Percentiles rank a stretch among this genome's conserved stretches.
Evolutionary conservation across 108 stramenopile species (phyloP).

Genomic region (Phaeodactylum tricornutum): DNA sequence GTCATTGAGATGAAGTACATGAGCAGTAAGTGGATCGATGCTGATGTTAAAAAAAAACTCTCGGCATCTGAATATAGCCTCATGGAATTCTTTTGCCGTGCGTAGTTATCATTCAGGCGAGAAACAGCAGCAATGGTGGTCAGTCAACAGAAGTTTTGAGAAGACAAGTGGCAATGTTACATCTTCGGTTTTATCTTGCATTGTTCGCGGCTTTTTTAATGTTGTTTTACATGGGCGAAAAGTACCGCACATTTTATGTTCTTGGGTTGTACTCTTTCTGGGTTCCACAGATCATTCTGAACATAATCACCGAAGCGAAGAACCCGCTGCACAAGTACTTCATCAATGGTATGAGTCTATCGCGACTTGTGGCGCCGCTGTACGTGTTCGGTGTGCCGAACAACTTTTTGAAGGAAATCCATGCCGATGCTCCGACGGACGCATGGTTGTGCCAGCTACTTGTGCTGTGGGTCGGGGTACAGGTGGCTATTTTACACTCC

Average conservation of each 20-base stretch:
- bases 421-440: slow-evolving; percentile 56
- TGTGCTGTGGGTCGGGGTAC: slow-evolving; percentile 77
- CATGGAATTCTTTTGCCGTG: no score
- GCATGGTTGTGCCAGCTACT: slow-evolving; percentile 52
- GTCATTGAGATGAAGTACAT: slow-evolving; percentile 95
- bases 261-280: slow-evolving; percentile 87
- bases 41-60: no score
- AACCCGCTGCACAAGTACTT: slow-evolving; percentile 77
- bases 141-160: slow-evolving; percentile 58
- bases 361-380: slow-evolving; percentile 81
- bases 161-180: slow-evolving; percentile 69
- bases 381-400: slow-evolving; percentile 80
- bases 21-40: no score
- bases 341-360: slow-evolving; percentile 78
- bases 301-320: slow-evolving; percentile 70
- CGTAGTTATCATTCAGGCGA: slow-evolving; percentile 77
- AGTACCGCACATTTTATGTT: slow-evolving; percentile 44
- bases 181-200: slow-evolving; percentile 82
- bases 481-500: slow-evolving; percentile 64
- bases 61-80: no score
- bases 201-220: slow-evolving; percentile 58
- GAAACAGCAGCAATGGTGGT: slow-evolving; percentile 50
- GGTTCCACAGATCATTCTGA: slow-evolving; percentile 92
- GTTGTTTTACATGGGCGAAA: slow-evolving; percentile 53
- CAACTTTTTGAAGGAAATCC: slow-evolving; percentile 84